Evolutionary conservation across 140 eudicot species (phyloP).

Genomic region (Flaveria floridana): DNA sequence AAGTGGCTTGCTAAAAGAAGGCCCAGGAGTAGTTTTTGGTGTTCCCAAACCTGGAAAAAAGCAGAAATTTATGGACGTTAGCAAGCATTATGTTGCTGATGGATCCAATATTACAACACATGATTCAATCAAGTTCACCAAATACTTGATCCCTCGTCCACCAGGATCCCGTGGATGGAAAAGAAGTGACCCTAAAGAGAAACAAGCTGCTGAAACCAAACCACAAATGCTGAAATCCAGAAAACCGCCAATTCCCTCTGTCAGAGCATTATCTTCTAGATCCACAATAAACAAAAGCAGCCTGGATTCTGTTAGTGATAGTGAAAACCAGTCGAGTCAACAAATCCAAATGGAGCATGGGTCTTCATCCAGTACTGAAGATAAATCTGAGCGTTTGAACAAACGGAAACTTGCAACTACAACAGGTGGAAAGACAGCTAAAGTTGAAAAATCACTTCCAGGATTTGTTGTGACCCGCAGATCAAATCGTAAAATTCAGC

Average conservation of each 20-base stretch:
- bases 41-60: slow-evolving; percentile 91
- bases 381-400: slow-evolving; percentile 46
- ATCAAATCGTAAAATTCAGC: slow-evolving; percentile 88
- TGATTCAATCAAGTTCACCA: slow-evolving; percentile 49
- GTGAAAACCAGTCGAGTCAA: slow-evolving; percentile 40
- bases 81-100: slow-evolving; percentile 67
- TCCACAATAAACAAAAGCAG: slow-evolving; percentile 24
- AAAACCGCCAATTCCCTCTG: slow-evolving; percentile 42
- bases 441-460: slow-evolving; percentile 40
- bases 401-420: slow-evolving; percentile 46
- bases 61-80: slow-evolving; percentile 84
- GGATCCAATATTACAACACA: slow-evolving; percentile 33
- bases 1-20: slow-evolving; percentile 59
- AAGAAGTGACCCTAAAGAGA: slow-evolving; percentile 48
- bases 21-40: slow-evolving; percentile 67
- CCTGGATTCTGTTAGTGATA: slow-evolving; percentile 43
- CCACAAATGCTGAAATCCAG: slow-evolving; percentile 44
- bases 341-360: slow-evolving; percentile 37
- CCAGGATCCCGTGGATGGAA: slow-evolving; percentile 56
- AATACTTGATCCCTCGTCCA: slow-evolving; percentile 53
- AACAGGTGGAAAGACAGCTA: slow-evolving; percentile 41
- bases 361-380: slow-evolving; percentile 45
- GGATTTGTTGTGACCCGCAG: slow-evolving; percentile 65
- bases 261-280: slow-evolving; percentile 32
- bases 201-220: slow-evolving; percentile 44